These are phyloP conservation scores for Aspergillus brasiliensis DNA, from an alignment of 2,329 filamentous ascomycete species.

Conservation along the genomic window DNA sequence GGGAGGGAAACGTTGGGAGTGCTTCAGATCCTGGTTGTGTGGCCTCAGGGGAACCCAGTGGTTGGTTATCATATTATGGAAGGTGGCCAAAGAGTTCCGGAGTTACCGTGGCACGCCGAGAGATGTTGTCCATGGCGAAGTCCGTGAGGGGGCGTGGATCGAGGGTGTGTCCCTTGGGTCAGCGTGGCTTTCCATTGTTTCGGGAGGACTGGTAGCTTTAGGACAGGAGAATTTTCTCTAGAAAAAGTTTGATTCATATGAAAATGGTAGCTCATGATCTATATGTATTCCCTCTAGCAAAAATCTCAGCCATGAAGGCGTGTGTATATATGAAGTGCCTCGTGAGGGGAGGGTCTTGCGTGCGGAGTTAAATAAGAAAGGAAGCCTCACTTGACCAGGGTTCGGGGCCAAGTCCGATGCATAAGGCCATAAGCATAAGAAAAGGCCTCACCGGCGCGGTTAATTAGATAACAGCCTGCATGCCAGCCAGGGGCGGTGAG, in stretches of 20 bases:
- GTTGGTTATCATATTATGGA: neutral
- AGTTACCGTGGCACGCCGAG: slow-evolving; percentile 8
- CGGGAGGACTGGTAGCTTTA: neutral
- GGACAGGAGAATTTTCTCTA: neutral
- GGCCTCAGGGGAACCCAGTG: neutral
- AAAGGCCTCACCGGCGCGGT: slow-evolving; percentile 7
- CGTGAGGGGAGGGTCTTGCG: neutral
- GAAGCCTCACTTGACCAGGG: slow-evolving; percentile 3
- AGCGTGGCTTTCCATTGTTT: slow-evolving; percentile 3
- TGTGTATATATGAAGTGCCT: neutral
- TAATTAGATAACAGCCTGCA: slow-evolving; percentile 6
- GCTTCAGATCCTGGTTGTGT: neutral
- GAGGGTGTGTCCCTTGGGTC: slow-evolving; percentile 6
- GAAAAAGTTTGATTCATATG: slow-evolving; percentile 1
- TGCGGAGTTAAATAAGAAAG: neutral
- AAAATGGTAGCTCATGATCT: neutral
- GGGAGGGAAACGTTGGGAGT: neutral
- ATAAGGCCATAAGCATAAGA: neutral
- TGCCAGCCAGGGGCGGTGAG: slow-evolving; percentile 14
- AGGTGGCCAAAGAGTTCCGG: slow-evolving; percentile 5
- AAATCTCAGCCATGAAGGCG: neutral
- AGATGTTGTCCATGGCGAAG: slow-evolving; percentile 4
- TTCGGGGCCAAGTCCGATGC: slow-evolving; percentile 4
- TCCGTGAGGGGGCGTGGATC: slow-evolving; percentile 8
- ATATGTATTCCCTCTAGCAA: neutral